Evolutionary conservation across 768 basidiomycete species (phyloP), one percentile per base, ranked within the genome.

Genomic region (Podaxis carcinomalis): DNA sequence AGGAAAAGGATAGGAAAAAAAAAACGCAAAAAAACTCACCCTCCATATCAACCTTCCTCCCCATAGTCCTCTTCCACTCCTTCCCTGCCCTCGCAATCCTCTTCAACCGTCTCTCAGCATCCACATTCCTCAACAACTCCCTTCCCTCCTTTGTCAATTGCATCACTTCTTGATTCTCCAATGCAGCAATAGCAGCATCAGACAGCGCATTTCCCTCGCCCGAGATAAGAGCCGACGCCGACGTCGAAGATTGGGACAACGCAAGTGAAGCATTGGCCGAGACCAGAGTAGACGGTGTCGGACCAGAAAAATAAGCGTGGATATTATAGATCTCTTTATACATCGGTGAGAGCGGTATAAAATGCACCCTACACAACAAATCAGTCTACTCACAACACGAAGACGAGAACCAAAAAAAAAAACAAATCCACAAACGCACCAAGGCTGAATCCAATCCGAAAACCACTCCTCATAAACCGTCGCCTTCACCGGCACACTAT

Each of bases 291-390:
- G 86, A 78, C 2, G 77, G 69, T 0, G 90, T 80, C 1, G 90
- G 85, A 0, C 95, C 95, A 0, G 91, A 92, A 76, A 96, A 97
- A 78, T 88, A 96, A 5, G 92, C 82, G 67, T 90, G 83, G 58
- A 96, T 82, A 70, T 96, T 94, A 75, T 97, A 95, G 57, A 98
- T 85, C 74, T 98, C 95, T 36, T 81, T 75, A 73, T 96, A 96
- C 6, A 85, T 80, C 47, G 87, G 78, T 0, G 93, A 93, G 50
- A 98, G 75, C 0, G 95, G 95, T 65, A 98, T 92, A 69, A 84
- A 98, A 74, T 98, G 95, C 36, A 96, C 78, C 93, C 92, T 92
- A 13, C 54, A 56, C 54, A 56, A 50, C 25, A 59, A 59, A 56
- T 39, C 21, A 57, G 63, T 2, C 7, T 2, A 57, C 14, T 25